A percentile compares a stretch with the other conserved stretches of the same genome.
Evolutionary conservation across 257 asterid genomes (phyloP).

Genomic region (Solanum microdontum): DNA sequence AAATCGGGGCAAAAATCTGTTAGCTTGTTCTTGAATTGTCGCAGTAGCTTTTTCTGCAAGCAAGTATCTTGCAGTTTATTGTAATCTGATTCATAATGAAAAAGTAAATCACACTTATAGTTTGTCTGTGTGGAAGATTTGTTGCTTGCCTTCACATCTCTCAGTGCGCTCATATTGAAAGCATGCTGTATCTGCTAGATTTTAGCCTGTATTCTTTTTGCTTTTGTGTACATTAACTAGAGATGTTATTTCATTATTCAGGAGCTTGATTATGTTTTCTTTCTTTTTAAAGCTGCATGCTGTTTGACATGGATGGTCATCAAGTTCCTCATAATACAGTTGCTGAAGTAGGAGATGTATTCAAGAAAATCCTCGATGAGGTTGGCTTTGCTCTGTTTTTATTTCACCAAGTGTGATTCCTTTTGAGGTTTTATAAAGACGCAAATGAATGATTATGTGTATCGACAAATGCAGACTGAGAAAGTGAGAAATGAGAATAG

Average conservation of each 20-base stretch:
- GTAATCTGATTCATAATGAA: background rate
- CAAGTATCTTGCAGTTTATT: background rate
- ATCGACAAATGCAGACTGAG: constrained; percentile 46
- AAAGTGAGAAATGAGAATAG: constrained; percentile 65
- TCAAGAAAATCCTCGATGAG: constrained; percentile 84
- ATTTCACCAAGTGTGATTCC: background rate
- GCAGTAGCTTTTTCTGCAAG: background rate
- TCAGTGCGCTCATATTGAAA: background rate
- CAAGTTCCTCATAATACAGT: constrained; percentile 77
- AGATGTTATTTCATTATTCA: background rate
- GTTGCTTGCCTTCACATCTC: background rate
- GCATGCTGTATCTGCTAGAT: background rate
- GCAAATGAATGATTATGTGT: background rate
- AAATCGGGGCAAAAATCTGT: background rate
- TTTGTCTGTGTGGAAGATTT: background rate
- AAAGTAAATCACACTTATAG: background rate
- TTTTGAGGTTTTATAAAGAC: background rate
- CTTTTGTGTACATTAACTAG: background rate
- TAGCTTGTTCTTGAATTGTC: background rate
- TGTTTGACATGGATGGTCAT: constrained; percentile 59
- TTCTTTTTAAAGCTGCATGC: constrained; percentile 11
- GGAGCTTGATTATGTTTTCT: background rate
- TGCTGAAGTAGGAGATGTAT: constrained; percentile 66
- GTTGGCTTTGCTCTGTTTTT: constrained; percentile 21
- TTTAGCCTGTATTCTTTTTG: background rate